Base-by-base conservation (phyloP, 2,329 filamentous ascomycete genomes). In the Aspergillus versicolor region DNA sequence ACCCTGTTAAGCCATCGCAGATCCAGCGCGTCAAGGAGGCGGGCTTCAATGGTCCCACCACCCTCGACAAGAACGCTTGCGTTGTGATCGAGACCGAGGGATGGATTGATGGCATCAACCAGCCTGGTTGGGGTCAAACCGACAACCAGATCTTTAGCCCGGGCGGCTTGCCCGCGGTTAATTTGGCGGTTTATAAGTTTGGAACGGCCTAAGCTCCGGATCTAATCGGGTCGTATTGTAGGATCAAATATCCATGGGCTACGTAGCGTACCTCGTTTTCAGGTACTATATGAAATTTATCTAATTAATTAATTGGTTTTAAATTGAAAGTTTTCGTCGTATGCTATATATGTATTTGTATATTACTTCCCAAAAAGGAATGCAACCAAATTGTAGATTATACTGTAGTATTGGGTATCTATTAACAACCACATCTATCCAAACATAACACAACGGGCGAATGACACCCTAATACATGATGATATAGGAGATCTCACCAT, bases 61-160 rank as follows among this genome's bases (percentile, higher is more conserved):
- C 72, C 77, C 65, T 83, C 70, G 64, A 79, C 70, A 61, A 92
- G 78, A 91, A 92, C 69, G 92, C 91, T 32, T 97, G 93, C 74
- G 70, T 96, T 24, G 93, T 96, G 48, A 83, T 97, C 74, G 93
- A 97, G 78, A 90, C 94, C 12, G 85, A 97, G 80, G 92, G 94
- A 73, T 97, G 87, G 84, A 96, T 97, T 69, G 92, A 96, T 71
- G 92, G 83, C 24, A 94, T 97, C 77, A 97, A 96, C 77, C 84
- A 95, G 66, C 92, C 92, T 0, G 84, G 91, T 74, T 97, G 93
- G 93, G 86, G 86, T 58, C 84, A 92, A 54, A 75, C 67, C 30
- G 54, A 67, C 1, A 72, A 71, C 60, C 74, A 78, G 66, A 68
- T 79, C 59, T 78, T 72, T 59, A 71, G 73, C 7, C 73, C 75